Percentiles rank a stretch among this genome's conserved stretches.
These are phyloP conservation scores for Rubia tinctorum DNA, from an alignment of 305 asterid species.

Conservation along the genomic window DNA sequence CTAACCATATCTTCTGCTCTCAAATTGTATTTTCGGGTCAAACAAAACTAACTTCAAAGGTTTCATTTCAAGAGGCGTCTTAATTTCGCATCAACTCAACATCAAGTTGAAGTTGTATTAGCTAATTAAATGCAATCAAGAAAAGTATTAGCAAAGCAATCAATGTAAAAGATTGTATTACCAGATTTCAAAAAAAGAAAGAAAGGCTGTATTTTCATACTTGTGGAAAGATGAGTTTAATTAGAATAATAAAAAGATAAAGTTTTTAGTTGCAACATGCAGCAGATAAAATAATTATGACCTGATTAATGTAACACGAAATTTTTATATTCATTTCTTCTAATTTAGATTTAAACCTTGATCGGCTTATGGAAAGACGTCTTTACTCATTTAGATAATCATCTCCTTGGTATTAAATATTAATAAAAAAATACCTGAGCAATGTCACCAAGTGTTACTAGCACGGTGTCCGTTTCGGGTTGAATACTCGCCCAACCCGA, in stretches of 20 bases:
- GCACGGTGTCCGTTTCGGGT: conserved; percentile 44
- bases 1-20: not conserved
- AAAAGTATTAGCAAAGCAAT: no score
- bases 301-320: no score
- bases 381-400: not conserved
- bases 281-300: no score
- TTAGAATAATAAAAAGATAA: no score
- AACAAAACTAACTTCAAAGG: conserved; percentile 9
- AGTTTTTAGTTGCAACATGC: no score
- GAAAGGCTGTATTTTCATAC: no score
- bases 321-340: no score
- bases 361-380: no score
- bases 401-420: not conserved
- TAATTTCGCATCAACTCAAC: not conserved
- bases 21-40: conserved; percentile 11
- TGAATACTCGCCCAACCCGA: conserved; percentile 57
- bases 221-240: no score
- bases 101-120: not conserved
- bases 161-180: no score
- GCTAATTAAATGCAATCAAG: not conserved
- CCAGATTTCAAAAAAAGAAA: no score
- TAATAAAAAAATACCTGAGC: conserved; percentile 47
- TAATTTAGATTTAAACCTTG: no score
- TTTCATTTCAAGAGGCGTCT: not conserved
- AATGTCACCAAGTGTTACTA: conserved; percentile 75